These are phyloP conservation scores for Phytophthora ohioensis DNA, from an alignment of 352 stramenopile genomes.

Conservation along the genomic window DNA sequence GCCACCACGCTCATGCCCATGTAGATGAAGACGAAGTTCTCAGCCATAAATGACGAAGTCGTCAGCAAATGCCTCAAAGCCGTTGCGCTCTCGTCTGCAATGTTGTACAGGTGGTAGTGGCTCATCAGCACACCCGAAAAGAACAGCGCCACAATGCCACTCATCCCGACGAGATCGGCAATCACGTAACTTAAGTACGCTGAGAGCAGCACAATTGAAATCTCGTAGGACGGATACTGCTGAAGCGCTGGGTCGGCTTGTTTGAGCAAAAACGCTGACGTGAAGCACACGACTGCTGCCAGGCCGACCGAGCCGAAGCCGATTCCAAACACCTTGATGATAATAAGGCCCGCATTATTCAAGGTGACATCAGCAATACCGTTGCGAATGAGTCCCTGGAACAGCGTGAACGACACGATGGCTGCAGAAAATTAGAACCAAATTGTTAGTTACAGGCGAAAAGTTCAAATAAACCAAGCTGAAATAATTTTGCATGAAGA, in stretches of 20 bases:
- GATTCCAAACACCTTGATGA: conserved; percentile 86
- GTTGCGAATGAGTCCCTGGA: conserved; percentile 84
- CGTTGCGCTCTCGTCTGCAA: conserved; percentile 78
- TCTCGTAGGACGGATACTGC: conserved; percentile 87
- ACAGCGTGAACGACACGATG: conserved; percentile 86
- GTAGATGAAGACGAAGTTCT: conserved; percentile 92
- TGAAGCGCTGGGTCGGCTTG: conserved; percentile 75
- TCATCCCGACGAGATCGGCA: conserved; percentile 78
- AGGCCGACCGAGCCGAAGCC: conserved; percentile 82
- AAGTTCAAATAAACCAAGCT: background rate
- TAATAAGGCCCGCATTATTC: conserved; percentile 77
- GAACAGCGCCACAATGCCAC: conserved; percentile 95
- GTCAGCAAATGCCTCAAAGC: conserved; percentile 81
- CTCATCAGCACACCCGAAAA: conserved; percentile 93
- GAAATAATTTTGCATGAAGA: conserved; percentile 38
- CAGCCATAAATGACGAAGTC: conserved; percentile 83
- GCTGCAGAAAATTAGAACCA: conserved; percentile 40
- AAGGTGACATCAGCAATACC: conserved; percentile 74
- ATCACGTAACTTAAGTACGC: conserved; percentile 87
- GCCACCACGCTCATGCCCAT: conserved; percentile 86
- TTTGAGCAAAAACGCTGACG: conserved; percentile 85
- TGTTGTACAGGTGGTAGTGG: conserved; percentile 90
- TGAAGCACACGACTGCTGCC: conserved; percentile 76
- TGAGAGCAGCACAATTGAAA: conserved; percentile 86
- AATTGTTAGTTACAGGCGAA: conserved; percentile 10